Evolutionary conservation across 140 eudicot species (phyloP).

Genomic region (Bidens hawaiensis): DNA sequence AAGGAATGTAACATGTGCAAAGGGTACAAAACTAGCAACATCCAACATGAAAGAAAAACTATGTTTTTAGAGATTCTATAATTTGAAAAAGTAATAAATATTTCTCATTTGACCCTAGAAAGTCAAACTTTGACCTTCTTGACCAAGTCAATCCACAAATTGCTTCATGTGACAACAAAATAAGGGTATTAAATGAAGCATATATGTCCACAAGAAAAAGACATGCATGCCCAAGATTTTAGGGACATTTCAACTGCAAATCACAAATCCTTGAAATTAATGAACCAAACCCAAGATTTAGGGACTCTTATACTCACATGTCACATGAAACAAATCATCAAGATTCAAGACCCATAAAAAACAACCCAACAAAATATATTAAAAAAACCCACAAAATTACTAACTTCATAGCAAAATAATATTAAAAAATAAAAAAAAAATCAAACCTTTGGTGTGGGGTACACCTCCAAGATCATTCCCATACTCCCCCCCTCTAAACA

Average conservation of each 20-base stretch:
- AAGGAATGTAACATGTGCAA: conserved; percentile 25
- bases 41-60: conserved; percentile 47
- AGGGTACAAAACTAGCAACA: too few relatives aligned
- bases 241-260: conserved; percentile 21
- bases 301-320: conserved; percentile 11
- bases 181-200: conserved; percentile 23
- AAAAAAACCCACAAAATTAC: background rate
- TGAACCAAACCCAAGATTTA: conserved; percentile 15
- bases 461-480: conserved; percentile 61
- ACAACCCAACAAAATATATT: background rate
- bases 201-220: conserved; percentile 21
- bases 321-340: conserved; percentile 18
- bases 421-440: background rate
- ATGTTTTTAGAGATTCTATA: conserved; percentile 31
- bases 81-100: background rate
- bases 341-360: conserved; percentile 1
- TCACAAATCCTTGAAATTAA: conserved; percentile 10
- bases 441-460: conserved; percentile 72
- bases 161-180: conserved; percentile 24
- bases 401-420: background rate
- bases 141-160: background rate
- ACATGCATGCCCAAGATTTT: conserved; percentile 35
- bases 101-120: background rate
- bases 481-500: conserved; percentile 77
- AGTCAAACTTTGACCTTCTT: conserved; percentile 8